These are phyloP conservation scores for Rhododendron ferrugineum DNA, from an alignment of 148 eudicot genomes.

Conservation along the genomic window DNA sequence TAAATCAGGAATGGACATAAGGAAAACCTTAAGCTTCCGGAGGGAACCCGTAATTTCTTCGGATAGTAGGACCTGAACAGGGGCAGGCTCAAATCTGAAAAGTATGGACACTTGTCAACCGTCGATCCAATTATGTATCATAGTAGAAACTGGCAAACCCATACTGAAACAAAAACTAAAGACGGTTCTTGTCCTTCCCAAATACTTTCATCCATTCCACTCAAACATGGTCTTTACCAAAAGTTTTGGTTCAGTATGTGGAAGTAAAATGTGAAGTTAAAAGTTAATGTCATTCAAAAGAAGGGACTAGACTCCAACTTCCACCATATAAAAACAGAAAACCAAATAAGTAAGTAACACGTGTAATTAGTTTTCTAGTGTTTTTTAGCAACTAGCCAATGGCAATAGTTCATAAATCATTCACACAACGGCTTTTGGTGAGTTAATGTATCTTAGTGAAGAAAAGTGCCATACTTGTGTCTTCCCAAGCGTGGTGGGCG, in stretches of 20 bases:
- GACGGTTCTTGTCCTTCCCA: background rate
- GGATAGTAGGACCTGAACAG: conserved; percentile 77
- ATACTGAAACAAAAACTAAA: background rate
- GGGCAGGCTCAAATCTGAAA: conserved; percentile 82
- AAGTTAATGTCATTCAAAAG: background rate
- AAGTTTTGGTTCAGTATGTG: background rate
- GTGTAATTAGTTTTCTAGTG: background rate
- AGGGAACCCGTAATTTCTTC: conserved; percentile 96
- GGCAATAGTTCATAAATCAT: background rate
- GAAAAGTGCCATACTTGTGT: conserved; percentile 55
- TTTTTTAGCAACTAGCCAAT: background rate
- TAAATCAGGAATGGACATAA: background rate
- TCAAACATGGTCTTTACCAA: background rate
- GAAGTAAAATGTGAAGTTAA: background rate
- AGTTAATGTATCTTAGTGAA: background rate
- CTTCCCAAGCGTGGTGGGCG: conserved; percentile 85
- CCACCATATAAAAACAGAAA: background rate
- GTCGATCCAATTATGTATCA: background rate
- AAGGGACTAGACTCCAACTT: background rate
- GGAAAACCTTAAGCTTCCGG: conserved; percentile 75
- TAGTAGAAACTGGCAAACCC: background rate
- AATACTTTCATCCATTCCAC: background rate
- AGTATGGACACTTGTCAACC: background rate
- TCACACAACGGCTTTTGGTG: background rate
- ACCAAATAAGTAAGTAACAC: background rate